phyloP scores from a whole-genome alignment of 257 asterid genomes.

The Solanum neorickii region DNA sequence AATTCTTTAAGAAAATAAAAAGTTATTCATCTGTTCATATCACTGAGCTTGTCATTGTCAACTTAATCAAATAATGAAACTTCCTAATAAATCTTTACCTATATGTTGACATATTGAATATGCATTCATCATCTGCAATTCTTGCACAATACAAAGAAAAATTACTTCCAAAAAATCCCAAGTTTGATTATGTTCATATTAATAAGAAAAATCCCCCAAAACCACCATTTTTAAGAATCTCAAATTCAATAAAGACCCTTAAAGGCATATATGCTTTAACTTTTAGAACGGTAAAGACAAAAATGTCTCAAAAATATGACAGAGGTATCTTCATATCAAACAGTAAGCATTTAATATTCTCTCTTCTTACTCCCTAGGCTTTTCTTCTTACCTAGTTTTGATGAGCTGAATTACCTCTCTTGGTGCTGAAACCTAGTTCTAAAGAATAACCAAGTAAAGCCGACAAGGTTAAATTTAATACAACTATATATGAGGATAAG shows the following conservation, averaged over 20 bases:
- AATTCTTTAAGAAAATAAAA: neutral
- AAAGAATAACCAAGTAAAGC: neutral
- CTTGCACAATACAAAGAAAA: neutral
- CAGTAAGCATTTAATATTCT: no score
- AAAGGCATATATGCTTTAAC: no score
- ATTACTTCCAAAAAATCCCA: no score
- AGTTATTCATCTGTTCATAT: neutral
- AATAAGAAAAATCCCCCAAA: no score
- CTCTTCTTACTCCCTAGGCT: no score
- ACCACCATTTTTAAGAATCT: no score
- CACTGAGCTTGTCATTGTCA: neutral
- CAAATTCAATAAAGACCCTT: no score
- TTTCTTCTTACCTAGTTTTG: neutral
- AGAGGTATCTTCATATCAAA: no score
- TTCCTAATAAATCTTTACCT: constrained; percentile 2
- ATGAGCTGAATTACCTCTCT: neutral
- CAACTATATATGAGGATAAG: neutral
- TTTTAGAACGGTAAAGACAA: no score
- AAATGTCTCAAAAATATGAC: no score
- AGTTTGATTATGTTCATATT: no score
- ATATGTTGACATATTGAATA: neutral
- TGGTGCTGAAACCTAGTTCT: neutral
- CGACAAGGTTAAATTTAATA: neutral
- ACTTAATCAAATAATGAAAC: neutral
- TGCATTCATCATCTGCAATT: neutral